Percentiles rank a stretch among this genome's conserved stretches.
Evolutionary conservation across 805 yeast species (phyloP).

Genomic region (Wickerhamiella alocasiicola): DNA sequence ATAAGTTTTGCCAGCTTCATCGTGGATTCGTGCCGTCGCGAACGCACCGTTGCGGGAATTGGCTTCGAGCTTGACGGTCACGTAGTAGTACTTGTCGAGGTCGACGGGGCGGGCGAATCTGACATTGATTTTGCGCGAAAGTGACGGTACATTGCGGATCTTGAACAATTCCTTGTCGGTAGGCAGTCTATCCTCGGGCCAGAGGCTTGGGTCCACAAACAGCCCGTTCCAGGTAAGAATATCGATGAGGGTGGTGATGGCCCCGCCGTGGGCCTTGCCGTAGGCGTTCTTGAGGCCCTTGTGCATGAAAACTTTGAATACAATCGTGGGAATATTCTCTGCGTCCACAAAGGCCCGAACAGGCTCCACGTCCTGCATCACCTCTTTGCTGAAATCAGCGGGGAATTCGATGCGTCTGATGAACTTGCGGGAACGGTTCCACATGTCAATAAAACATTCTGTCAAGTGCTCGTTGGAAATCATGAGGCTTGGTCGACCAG

Average conservation of each 20-base stretch:
- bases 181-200: constrained; percentile 12
- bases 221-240: constrained; percentile 18
- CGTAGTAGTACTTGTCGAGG: constrained; percentile 3
- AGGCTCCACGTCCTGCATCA: not conserved
- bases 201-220: constrained; percentile 21
- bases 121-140: constrained; percentile 10
- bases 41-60: constrained; percentile 22
- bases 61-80: constrained; percentile 15
- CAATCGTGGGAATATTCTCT: constrained; percentile 16
- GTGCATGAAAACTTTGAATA: constrained; percentile 17
- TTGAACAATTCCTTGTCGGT: constrained; percentile 14
- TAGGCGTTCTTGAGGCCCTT: constrained; percentile 16
- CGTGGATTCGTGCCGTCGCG: constrained; percentile 17
- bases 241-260: constrained; percentile 24
- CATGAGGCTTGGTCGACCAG: too few species aligned
- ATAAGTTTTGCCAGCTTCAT: constrained; percentile 16
- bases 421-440: not conserved
- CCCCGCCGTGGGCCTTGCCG: constrained; percentile 27
- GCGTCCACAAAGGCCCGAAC: constrained; percentile 12
- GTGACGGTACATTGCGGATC: not conserved
- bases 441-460: not conserved
- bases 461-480: not conserved
- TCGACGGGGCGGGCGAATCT: constrained; percentile 7
- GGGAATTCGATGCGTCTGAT: not conserved
- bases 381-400: not conserved